phyloP scores from a whole-genome alignment of 257 asterid species.

The Solanum sitiens region DNA sequence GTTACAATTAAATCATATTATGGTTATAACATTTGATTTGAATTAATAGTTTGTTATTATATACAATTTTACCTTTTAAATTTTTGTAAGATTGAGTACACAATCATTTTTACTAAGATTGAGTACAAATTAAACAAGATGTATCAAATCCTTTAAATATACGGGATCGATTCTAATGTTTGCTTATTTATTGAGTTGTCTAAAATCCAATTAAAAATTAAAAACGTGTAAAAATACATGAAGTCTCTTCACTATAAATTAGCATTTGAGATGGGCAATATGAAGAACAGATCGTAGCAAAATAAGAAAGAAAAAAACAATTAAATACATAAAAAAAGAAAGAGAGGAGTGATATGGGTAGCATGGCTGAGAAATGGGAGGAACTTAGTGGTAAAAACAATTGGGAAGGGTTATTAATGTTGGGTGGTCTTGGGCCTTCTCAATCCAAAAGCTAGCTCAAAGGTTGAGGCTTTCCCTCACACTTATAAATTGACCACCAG shows the following conservation, averaged over 20 bases:
- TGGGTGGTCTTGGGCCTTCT: too few relatives aligned
- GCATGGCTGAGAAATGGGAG: constrained; percentile 40
- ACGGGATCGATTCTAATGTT: background rate
- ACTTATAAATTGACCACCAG: too few relatives aligned
- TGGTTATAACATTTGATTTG: too few relatives aligned
- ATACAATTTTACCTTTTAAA: too few relatives aligned
- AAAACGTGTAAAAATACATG: background rate
- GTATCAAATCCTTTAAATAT: background rate
- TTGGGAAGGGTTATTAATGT: constrained; percentile 65
- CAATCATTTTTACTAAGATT: background rate
- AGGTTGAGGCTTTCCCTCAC: too few relatives aligned
- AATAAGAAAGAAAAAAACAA: background rate
- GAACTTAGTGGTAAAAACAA: constrained; percentile 41
- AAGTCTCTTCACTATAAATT: background rate
- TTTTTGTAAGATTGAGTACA: too few relatives aligned
- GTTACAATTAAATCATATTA: too few relatives aligned
- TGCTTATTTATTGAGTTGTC: background rate
- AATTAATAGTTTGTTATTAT: too few relatives aligned
- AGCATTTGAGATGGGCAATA: background rate
- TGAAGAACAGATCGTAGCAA: background rate
- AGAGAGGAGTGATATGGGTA: background rate
- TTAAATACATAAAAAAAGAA: background rate
- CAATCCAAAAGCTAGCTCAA: too few relatives aligned
- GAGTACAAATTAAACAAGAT: background rate
- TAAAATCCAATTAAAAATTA: background rate